phyloP scores from a whole-genome alignment of 2,329 filamentous ascomycete genomes.

The Calonectria hongkongensis region DNA sequence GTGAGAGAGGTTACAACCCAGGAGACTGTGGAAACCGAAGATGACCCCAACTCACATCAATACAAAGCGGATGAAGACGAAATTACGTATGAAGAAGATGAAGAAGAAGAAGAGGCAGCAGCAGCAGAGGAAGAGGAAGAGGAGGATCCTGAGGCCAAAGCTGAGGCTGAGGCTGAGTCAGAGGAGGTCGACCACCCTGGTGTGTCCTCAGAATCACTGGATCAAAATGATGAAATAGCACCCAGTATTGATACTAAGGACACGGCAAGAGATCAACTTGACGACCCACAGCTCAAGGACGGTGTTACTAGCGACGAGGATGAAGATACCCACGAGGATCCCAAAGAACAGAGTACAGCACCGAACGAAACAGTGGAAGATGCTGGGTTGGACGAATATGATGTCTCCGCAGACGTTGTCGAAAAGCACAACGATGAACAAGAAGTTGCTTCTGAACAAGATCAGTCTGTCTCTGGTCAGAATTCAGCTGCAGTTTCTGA shows the following conservation, averaged over 20 bases:
- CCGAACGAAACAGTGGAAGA: constrained; percentile 31
- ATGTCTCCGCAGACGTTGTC: constrained; percentile 29
- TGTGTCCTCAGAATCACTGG: constrained; percentile 16
- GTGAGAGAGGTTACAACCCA: constrained; percentile 23
- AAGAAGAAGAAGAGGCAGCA: background rate
- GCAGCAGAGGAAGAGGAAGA: background rate
- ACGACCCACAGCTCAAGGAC: constrained; percentile 44
- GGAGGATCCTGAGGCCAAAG: background rate
- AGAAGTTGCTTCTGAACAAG: constrained; percentile 30
- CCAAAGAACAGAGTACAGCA: constrained; percentile 18
- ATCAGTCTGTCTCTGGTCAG: constrained; percentile 36
- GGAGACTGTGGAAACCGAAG: constrained; percentile 19
- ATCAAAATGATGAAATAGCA: constrained; percentile 25
- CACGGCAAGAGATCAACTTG: constrained; percentile 26
- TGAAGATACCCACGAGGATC: constrained; percentile 29
- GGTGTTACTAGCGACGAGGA: constrained; percentile 29
- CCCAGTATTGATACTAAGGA: constrained; percentile 32
- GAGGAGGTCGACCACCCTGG: background rate
- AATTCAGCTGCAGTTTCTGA: constrained; percentile 40
- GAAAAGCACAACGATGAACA: constrained; percentile 41
- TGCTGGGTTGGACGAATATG: constrained; percentile 31
- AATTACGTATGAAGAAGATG: constrained; percentile 47
- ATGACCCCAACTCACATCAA: constrained; percentile 12
- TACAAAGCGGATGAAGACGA: constrained; percentile 41
- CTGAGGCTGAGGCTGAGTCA: background rate